Conservation (phyloP, 164 flowering plant species). For the Buxus sempervirens region DNA sequence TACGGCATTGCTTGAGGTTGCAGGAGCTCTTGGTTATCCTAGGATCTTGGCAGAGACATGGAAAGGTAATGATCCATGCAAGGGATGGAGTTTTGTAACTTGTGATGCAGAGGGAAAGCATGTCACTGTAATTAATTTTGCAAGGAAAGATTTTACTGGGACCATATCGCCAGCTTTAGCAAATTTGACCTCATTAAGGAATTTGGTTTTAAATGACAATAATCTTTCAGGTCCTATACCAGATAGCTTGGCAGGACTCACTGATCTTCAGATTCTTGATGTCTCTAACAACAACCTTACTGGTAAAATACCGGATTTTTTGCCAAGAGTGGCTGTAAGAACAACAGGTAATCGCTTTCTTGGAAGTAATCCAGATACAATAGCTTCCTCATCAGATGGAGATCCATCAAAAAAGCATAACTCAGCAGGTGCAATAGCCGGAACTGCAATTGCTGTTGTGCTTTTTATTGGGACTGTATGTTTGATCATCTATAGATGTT, state of each 20-base stretch:
- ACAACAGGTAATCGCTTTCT: conserved; percentile 33
- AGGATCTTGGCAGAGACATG: conserved; percentile 40
- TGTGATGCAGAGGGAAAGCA: conserved; percentile 28
- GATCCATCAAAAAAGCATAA: conserved; percentile 10
- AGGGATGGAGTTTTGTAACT: conserved; percentile 35
- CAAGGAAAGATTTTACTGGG: conserved; percentile 34
- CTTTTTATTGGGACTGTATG: conserved; percentile 33
- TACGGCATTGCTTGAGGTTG: conserved; percentile 37
- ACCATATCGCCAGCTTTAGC: conserved; percentile 50
- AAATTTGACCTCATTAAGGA: conserved; percentile 37
- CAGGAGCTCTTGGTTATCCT: conserved; percentile 51
- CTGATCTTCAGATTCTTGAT: conserved; percentile 34
- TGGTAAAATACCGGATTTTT: conserved; percentile 36
- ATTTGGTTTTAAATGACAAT: conserved; percentile 47
- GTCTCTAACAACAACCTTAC: conserved; percentile 48
- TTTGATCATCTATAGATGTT: conserved; percentile 35
- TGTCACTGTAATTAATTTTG: conserved; percentile 35
- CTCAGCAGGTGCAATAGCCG: conserved; percentile 34
- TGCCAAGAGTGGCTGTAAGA: conserved; percentile 20
- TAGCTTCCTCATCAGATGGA: conserved; percentile 7
- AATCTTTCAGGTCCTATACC: conserved; percentile 51
- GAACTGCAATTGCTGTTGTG: conserved; percentile 29
- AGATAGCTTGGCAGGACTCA: conserved; percentile 30
- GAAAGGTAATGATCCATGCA: conserved; percentile 58
- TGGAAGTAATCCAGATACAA: conserved; percentile 24